phyloP scores from a whole-genome alignment of 2,329 filamentous ascomycete species.

The Cladorrhinum sp. region DNA sequence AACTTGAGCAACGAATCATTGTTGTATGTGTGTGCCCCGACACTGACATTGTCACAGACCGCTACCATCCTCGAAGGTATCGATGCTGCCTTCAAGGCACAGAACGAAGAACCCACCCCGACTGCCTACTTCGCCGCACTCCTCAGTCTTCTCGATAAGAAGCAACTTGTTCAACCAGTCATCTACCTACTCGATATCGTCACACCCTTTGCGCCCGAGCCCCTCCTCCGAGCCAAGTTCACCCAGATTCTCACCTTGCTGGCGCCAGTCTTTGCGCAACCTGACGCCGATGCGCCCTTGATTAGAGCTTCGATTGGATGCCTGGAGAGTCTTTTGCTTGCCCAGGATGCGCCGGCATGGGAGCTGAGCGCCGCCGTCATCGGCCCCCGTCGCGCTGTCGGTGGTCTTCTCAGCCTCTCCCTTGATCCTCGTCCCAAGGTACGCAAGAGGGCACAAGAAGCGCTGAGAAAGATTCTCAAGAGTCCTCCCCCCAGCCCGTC shows the following conservation, averaged over 20 bases:
- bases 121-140: conserved; percentile 97
- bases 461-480: conserved; percentile 76
- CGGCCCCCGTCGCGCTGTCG: conserved; percentile 81
- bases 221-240: conserved; percentile 91
- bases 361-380: conserved; percentile 78
- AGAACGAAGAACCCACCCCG: conserved; percentile 77
- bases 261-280: conserved; percentile 75
- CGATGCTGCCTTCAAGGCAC: conserved; percentile 86
- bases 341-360: conserved; percentile 87
- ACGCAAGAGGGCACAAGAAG: conserved; percentile 83
- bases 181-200: conserved; percentile 95
- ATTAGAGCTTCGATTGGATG: conserved; percentile 87
- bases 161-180: conserved; percentile 78
- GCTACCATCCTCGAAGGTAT: conserved; percentile 85
- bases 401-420: conserved; percentile 78
- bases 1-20: not conserved
- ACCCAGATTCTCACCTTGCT: conserved; percentile 85
- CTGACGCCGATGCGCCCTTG: conserved; percentile 82
- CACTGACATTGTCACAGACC: conserved; percentile 51
- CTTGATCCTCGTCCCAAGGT: conserved; percentile 91
- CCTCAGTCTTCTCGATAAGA: conserved; percentile 79
- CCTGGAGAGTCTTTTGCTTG: conserved; percentile 84
- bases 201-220: conserved; percentile 77
- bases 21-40: not conserved
- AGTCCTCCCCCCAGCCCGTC: conserved; percentile 87